Evolutionary conservation across 2,329 filamentous ascomycete genomes (phyloP).

Genomic region (Neopestalotiopsis rosae): DNA sequence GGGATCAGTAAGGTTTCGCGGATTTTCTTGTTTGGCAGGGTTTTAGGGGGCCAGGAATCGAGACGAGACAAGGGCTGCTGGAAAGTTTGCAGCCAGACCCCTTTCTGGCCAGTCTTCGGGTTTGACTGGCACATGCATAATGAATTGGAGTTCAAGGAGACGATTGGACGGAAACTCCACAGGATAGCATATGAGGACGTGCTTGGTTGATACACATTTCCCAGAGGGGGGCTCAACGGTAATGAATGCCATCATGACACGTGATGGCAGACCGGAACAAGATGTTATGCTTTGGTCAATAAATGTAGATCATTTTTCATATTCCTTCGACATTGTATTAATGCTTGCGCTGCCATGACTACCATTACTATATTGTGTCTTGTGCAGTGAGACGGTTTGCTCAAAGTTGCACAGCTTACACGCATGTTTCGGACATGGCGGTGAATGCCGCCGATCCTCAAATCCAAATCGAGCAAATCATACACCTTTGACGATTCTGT

Average conservation of each 20-base stretch:
- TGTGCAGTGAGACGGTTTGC: background rate
- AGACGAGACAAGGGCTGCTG: background rate
- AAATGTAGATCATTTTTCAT: background rate
- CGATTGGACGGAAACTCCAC: background rate
- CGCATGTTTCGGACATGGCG: background rate
- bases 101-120: background rate
- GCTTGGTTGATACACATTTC: constrained; percentile 2
- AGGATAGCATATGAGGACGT: background rate
- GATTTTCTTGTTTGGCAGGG: background rate
- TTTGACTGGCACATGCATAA: background rate
- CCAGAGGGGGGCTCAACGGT: background rate
- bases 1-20: background rate
- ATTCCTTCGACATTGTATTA: background rate
- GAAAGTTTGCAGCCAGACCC: background rate
- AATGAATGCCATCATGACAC: background rate
- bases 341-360: too few species aligned
- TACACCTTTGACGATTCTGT: too few species aligned
- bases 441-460: too few species aligned
- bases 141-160: constrained; percentile 3
- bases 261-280: background rate
- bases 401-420: background rate
- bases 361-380: background rate
- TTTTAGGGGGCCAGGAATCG: background rate
- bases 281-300: constrained; percentile 1
- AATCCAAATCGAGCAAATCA: too few species aligned